Evolutionary conservation across 1,284 basidiomycete species (phyloP).

Genomic region (Stereum hirsutum): DNA sequence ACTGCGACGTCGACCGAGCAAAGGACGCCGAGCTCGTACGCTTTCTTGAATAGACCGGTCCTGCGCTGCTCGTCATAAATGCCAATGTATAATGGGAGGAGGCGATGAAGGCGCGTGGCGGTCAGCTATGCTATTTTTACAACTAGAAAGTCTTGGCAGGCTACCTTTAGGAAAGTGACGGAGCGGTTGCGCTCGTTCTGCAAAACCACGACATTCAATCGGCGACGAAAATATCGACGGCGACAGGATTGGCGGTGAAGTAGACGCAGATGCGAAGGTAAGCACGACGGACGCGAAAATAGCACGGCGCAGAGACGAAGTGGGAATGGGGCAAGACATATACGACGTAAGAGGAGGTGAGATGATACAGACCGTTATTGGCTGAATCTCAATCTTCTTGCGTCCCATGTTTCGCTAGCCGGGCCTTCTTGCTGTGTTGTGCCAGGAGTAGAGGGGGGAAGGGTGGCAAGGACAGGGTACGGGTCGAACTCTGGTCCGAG

Average conservation of each 20-base stretch:
- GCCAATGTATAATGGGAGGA: too few relatives aligned
- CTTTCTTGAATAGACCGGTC: constrained; percentile 87
- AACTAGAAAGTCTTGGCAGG: constrained; percentile 15
- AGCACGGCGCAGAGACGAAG: too few relatives aligned
- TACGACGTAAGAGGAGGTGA: not conserved
- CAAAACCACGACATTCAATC: constrained; percentile 14
- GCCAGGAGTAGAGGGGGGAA: too few relatives aligned
- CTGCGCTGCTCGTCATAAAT: constrained; percentile 74
- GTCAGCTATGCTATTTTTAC: too few relatives aligned
- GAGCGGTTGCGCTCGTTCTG: constrained; percentile 88
- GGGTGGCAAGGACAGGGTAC: too few relatives aligned
- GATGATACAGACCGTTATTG: constrained; percentile 60
- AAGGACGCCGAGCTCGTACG: constrained; percentile 79
- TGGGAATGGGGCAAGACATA: constrained; percentile 1
- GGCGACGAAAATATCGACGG: too few relatives aligned
- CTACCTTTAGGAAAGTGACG: constrained; percentile 85
- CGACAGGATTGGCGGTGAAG: constrained; percentile 5
- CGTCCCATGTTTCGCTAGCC: too few relatives aligned
- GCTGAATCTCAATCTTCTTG: constrained; percentile 86
- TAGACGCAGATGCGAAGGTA: constrained; percentile 16
- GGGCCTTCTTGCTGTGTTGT: too few relatives aligned
- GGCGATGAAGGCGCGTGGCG: too few relatives aligned
- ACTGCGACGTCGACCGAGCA: constrained; percentile 65
- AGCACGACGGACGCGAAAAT: constrained; percentile 1
- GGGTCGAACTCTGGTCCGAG: too few relatives aligned